Evolutionary conservation across 768 basidiomycete species (phyloP).

Genomic region (Lactifluus hygrophoroides): DNA sequence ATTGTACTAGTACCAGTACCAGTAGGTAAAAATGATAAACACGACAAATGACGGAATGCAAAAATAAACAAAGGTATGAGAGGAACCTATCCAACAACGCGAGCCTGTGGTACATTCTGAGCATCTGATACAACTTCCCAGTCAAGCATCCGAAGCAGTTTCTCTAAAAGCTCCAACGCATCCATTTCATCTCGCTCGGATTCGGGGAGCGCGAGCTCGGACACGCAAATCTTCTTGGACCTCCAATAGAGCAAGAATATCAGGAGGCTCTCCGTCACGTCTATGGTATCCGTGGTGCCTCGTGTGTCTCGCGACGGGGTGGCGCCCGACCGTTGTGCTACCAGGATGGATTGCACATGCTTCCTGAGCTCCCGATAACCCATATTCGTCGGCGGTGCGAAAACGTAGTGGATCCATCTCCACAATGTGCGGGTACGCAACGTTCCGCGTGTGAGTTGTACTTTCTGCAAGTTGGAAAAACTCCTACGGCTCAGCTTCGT

Average conservation of each 20-base stretch:
- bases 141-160: neutral
- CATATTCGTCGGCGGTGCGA: neutral
- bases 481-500: neutral
- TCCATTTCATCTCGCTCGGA: neutral
- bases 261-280: slow-evolving; percentile 7
- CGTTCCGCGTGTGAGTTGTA: neutral
- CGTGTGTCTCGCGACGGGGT: neutral
- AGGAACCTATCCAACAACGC: neutral
- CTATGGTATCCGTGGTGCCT: neutral
- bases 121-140: slow-evolving; percentile 1
- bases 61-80: neutral
- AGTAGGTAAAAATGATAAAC: neutral
- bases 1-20: no score
- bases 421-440: neutral
- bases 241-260: slow-evolving; percentile 3
- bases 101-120: neutral
- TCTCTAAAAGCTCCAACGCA: neutral
- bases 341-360: neutral
- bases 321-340: neutral
- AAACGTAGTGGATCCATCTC: neutral
- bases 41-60: neutral
- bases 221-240: neutral
- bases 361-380: neutral
- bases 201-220: neutral
- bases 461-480: neutral